phyloP scores from a whole-genome alignment of 1,284 basidiomycete species.

The Cutaneotrichosporon dermatis region DNA sequence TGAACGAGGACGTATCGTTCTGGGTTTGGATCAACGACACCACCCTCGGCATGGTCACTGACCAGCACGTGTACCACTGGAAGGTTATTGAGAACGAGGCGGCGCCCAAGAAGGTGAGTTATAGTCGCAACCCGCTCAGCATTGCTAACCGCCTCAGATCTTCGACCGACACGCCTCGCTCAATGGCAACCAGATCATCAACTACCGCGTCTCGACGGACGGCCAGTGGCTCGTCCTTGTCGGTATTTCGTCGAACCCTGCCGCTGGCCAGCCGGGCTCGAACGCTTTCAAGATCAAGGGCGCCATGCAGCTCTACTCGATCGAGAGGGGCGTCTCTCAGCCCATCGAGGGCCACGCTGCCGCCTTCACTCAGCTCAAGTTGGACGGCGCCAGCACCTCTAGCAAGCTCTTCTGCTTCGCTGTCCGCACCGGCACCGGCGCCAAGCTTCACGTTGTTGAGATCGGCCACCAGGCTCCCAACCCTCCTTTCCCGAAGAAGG shows the following conservation, averaged over 20 bases:
- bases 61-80: slow-evolving; percentile 93
- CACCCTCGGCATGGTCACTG: slow-evolving; percentile 92
- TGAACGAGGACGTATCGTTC: slow-evolving; percentile 92
- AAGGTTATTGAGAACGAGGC: slow-evolving; percentile 53
- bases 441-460: slow-evolving; percentile 98
- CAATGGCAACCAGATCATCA: slow-evolving; percentile 94
- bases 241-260: slow-evolving; percentile 91
- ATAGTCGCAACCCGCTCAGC: no score
- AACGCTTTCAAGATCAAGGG: slow-evolving; percentile 98
- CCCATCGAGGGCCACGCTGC: slow-evolving; percentile 99
- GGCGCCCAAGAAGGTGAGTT: slow-evolving; percentile 37
- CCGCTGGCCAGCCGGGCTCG: slow-evolving; percentile 60
- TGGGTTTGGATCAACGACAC: slow-evolving; percentile 97
- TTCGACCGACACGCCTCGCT: slow-evolving; percentile 97
- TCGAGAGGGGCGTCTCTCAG: slow-evolving; percentile 82
- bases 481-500: slow-evolving; percentile 95
- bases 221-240: slow-evolving; percentile 97
- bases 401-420: slow-evolving; percentile 96
- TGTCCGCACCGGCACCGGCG: slow-evolving; percentile 89
- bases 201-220: slow-evolving; percentile 87
- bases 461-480: slow-evolving; percentile 96
- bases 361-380: slow-evolving; percentile 86
- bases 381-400: slow-evolving; percentile 74
- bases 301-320: slow-evolving; percentile 85
- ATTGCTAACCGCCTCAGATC: slow-evolving; percentile 49